Evolutionary conservation across 371 early-diverging fungal species (phyloP).

Genomic region (Mucor ambiguus): DNA sequence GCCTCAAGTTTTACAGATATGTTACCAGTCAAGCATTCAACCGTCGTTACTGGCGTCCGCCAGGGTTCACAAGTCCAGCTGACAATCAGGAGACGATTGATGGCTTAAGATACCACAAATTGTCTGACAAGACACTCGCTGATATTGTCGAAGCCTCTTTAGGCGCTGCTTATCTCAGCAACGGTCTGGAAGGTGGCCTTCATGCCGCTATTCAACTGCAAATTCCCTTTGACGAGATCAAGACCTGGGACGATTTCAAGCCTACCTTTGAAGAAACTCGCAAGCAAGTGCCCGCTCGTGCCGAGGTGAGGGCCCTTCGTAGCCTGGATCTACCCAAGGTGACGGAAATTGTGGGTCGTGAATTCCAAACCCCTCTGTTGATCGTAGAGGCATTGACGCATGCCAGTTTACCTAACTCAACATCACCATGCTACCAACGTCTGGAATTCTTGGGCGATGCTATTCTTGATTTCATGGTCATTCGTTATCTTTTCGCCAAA

Average conservation of each 20-base stretch:
- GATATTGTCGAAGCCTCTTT: conserved; percentile 90
- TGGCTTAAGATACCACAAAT: conserved; percentile 36
- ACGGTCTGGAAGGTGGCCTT: conserved; percentile 68
- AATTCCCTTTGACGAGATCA: conserved; percentile 61
- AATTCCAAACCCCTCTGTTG: conserved; percentile 66
- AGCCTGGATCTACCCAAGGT: conserved; percentile 35
- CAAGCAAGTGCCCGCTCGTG: conserved; percentile 33
- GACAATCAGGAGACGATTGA: conserved; percentile 44
- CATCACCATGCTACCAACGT: conserved; percentile 82
- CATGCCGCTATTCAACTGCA: conserved; percentile 57
- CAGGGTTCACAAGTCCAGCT: conserved; percentile 39
- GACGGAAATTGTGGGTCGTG: conserved; percentile 66
- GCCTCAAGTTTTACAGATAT: conserved; percentile 60
- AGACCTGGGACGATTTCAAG: conserved; percentile 54
- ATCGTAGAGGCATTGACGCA: conserved; percentile 89
- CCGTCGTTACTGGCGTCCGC: conserved; percentile 67
- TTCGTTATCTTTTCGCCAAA: conserved; percentile 69
- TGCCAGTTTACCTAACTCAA: conserved; percentile 64
- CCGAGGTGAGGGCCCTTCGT: conserved; percentile 32
- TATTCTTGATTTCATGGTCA: conserved; percentile 81
- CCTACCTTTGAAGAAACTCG: conserved; percentile 32
- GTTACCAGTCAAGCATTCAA: conserved; percentile 67
- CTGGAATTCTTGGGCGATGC: conserved; percentile 97
- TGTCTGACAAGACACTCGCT: conserved; percentile 86
- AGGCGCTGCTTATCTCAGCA: conserved; percentile 75